Evolutionary conservation across 1,284 basidiomycete genomes (phyloP).

Genomic region (Ganoderma lucidum): DNA sequence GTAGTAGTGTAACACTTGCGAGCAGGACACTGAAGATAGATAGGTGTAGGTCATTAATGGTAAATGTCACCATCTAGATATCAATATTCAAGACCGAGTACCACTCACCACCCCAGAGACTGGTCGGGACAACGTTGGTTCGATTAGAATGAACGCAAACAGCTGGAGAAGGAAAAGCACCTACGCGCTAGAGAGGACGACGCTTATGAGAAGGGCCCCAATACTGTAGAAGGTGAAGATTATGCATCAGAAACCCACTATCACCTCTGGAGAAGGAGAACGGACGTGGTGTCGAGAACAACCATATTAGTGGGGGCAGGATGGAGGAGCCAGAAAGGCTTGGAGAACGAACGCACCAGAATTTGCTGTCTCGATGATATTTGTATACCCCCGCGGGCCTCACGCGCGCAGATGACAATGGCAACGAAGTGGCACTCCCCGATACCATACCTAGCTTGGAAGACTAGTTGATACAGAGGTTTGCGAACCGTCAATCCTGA

Average conservation of each 20-base stretch:
- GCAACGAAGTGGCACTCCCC: background rate
- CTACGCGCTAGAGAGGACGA: conserved; percentile 55
- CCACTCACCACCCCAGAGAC: conserved; percentile 58
- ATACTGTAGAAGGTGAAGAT: conserved; percentile 38
- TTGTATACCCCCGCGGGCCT: background rate
- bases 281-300: conserved; percentile 30
- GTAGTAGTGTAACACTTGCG: conserved; percentile 66
- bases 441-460: conserved; percentile 1
- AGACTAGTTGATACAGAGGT: background rate
- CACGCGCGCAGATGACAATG: background rate
- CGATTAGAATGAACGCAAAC: background rate
- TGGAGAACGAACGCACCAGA: background rate
- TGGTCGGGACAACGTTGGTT: conserved; percentile 3
- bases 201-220: conserved; percentile 58
- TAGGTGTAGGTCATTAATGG: background rate
- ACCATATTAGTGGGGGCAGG: conserved; percentile 15
- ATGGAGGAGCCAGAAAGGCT: background rate
- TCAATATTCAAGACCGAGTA: background rate
- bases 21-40: conserved; percentile 52
- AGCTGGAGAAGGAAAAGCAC: conserved; percentile 24
- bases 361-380: background rate
- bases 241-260: background rate
- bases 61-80: too few species aligned
- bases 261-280: background rate
- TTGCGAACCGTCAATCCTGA: background rate